Percentiles rank a stretch among this genome's conserved stretches.
Evolutionary conservation across 106 monocot genomes (phyloP).

Genomic region (Gastrodia elata): DNA sequence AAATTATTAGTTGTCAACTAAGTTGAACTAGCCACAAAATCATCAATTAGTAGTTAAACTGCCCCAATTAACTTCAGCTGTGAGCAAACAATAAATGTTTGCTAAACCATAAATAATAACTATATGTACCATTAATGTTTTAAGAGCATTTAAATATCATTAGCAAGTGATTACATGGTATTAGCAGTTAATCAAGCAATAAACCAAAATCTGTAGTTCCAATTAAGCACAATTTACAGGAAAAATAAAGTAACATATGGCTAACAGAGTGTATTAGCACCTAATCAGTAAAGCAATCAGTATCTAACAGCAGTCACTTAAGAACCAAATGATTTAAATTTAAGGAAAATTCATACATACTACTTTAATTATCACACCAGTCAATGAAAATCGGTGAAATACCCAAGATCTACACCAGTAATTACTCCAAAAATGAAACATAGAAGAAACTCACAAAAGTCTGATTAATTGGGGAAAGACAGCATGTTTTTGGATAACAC

Average conservation of each 20-base stretch:
- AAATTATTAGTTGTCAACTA: too few species aligned
- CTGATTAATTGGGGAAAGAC: not conserved
- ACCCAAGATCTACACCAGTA: not conserved
- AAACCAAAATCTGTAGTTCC: not conserved
- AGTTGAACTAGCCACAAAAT: too few species aligned
- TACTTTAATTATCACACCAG: not conserved
- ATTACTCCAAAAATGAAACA: too few species aligned
- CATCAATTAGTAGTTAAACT: too few species aligned
- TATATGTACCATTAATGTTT: too few species aligned
- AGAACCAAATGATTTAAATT: not conserved
- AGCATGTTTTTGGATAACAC: not conserved
- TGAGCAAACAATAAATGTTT: too few species aligned
- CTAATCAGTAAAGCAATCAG: not conserved
- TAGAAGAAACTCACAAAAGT: too few species aligned
- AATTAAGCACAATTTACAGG: not conserved
- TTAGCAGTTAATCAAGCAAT: not conserved
- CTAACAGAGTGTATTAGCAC: not conserved
- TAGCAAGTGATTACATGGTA: not conserved
- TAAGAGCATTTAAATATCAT: too few species aligned
- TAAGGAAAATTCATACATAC: too few species aligned
- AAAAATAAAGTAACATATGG: not conserved
- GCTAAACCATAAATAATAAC: too few species aligned
- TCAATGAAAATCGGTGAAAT: not conserved
- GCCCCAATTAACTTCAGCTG: too few species aligned
- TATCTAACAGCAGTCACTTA: too few species aligned